Evolutionary conservation across 2,329 filamentous ascomycete species (phyloP).

Genomic region (Microthyrium microscopicum): DNA sequence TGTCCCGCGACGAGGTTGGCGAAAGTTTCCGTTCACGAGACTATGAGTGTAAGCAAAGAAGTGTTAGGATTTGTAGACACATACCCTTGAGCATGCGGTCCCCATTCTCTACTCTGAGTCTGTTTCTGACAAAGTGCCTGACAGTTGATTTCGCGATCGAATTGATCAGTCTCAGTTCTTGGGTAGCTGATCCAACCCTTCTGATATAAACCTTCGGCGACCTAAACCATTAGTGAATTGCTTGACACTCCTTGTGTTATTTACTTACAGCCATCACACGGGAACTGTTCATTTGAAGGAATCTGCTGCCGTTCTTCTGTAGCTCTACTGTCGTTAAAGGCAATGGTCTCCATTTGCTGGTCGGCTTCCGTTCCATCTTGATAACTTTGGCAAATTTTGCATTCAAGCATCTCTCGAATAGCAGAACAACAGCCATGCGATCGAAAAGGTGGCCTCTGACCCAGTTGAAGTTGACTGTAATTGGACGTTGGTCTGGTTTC

Average conservation of each 20-base stretch:
- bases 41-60: conserved; percentile 16
- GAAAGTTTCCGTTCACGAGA: conserved; percentile 60
- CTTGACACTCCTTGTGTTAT: background rate
- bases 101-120: conserved; percentile 60
- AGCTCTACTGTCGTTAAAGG: conserved; percentile 91
- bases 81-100: conserved; percentile 54
- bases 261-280: conserved; percentile 57
- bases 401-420: conserved; percentile 71
- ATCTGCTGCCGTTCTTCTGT: conserved; percentile 84
- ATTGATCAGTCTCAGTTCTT: conserved; percentile 90
- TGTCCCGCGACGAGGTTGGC: conserved; percentile 62
- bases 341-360: conserved; percentile 83
- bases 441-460: conserved; percentile 72
- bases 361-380: conserved; percentile 79
- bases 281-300: conserved; percentile 81
- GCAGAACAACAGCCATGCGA: conserved; percentile 57
- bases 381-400: conserved; percentile 64
- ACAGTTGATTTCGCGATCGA: conserved; percentile 79
- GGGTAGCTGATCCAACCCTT: conserved; percentile 96
- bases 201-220: conserved; percentile 76
- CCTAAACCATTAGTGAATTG: conserved; percentile 14
- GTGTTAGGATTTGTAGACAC: conserved; percentile 9
- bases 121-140: conserved; percentile 70
- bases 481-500: too few relatives aligned
- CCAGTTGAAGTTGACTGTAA: conserved; percentile 76